Evolutionary conservation across 148 eudicot species (phyloP).

Genomic region (Camellia japonica): DNA sequence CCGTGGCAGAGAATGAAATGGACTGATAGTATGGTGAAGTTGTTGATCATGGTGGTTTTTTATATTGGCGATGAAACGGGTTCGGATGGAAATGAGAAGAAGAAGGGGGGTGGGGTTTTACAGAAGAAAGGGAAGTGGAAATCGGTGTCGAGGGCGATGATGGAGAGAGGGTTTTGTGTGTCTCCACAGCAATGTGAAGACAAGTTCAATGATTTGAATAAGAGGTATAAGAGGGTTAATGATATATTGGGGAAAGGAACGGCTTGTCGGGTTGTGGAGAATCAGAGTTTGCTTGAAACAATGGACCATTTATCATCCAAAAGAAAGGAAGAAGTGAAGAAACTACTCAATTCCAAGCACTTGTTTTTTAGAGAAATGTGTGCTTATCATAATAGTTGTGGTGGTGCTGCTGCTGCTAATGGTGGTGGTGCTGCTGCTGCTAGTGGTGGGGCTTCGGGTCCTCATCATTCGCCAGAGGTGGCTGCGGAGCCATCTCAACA

Average conservation of each 20-base stretch:
- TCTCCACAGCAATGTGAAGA: constrained; percentile 99
- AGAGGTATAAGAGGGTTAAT: constrained; percentile 92
- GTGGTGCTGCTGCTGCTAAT: constrained; percentile 27
- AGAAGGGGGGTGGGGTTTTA: constrained; percentile 47
- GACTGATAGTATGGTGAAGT: constrained; percentile 84
- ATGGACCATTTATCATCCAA: constrained; percentile 71
- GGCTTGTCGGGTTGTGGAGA: constrained; percentile 81
- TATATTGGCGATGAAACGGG: constrained; percentile 80
- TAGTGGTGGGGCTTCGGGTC: constrained; percentile 18
- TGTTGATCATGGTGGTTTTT: constrained; percentile 81
- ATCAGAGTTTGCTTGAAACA: constrained; percentile 66
- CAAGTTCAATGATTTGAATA: constrained; percentile 89
- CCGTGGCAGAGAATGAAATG: constrained; percentile 99
- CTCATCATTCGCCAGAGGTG: constrained; percentile 26
- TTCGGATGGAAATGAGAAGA: constrained; percentile 41
- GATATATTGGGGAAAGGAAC: constrained; percentile 85
- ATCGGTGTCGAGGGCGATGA: constrained; percentile 87
- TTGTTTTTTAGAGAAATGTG: constrained; percentile 95
- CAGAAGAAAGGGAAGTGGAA: constrained; percentile 99
- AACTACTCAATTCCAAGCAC: constrained; percentile 88
- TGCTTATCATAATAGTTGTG: constrained; percentile 85
- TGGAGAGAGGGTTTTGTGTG: constrained; percentile 85
- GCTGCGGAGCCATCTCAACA: constrained; percentile 23
- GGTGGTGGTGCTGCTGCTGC: constrained; percentile 23
- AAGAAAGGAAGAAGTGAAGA: constrained; percentile 76